Evolutionary conservation across 768 basidiomycete genomes (phyloP), one percentile per base, ranked within the genome.

Genomic region (Mycena sanguinolenta): DNA sequence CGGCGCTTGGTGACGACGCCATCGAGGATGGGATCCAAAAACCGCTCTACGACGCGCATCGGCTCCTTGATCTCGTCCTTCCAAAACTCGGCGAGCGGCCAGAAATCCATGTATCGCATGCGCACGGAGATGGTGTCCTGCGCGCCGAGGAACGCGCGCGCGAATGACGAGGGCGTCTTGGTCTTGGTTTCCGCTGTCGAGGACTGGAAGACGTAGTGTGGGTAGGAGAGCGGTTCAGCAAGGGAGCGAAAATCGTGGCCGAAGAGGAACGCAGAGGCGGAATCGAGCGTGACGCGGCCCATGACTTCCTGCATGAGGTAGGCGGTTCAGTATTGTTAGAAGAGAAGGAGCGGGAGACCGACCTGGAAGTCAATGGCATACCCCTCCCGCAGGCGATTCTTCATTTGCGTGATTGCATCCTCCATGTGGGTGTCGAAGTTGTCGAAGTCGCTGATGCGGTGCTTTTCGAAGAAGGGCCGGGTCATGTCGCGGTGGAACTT

Each of bases 21-120:
- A 30, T 78, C 74, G 14, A 89, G 65, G 19, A 89, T 84, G 0
- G 87, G 88, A 14, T 87, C 83, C 30, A 89, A 79, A 73, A 85
- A 85, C 19, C 77, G 77, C 53, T 82, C 75, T 34, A 89, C 85
- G 21, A 83, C 77, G 46, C 79, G 76, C 27, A 61, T 36, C 6
- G 58, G 54, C 34, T 61, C 62, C n/a, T 69, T 63, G 14, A 69
- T 39, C 7, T 4, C n/a, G 50, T 69, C 68, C 17, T 16, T 42
- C 68, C 68, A 69, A 17, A 69, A 69, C 30, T 69, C 68, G 2
- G 1, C 12, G 25, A 69, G 36, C n/a, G 61, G 62, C 68, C 68
- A 69, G 46, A 23, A 25, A 34, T n/a, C n/a, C n/a, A n/a, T n/a
- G 59, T 1, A 21, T 27, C 17, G 25, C 23, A 4, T 62, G 61